Evolutionary conservation across 306 rosid species (phyloP).

Genomic region (Trifolium pratense): DNA sequence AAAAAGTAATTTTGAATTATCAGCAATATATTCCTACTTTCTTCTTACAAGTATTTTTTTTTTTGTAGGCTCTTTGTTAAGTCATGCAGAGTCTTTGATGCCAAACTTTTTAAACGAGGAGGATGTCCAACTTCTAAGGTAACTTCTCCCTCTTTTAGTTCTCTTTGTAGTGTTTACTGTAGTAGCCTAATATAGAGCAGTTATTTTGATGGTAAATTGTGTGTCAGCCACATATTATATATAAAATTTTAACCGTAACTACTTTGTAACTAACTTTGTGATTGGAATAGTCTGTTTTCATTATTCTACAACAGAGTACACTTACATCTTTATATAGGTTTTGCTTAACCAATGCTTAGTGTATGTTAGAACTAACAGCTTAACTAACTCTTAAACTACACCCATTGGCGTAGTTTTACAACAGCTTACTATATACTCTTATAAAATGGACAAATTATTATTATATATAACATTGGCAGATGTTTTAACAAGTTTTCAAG

Average conservation of each 20-base stretch:
- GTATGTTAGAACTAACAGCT: no score
- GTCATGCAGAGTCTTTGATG: constrained; percentile 93
- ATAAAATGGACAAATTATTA: background rate
- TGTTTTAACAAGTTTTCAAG: constrained; percentile 28
- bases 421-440: no score
- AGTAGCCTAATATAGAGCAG: constrained; percentile 36
- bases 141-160: constrained; percentile 27
- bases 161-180: constrained; percentile 30
- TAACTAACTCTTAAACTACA: no score
- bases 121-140: constrained; percentile 93
- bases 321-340: no score
- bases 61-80: constrained; percentile 85
- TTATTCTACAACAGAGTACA: no score
- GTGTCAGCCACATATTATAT: constrained; percentile 1
- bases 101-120: constrained; percentile 79
- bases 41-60: constrained; percentile 45
- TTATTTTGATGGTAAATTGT: constrained; percentile 14
- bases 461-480: background rate
- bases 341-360: no score
- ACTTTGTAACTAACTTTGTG: no score
- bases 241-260: no score
- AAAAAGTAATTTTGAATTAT: constrained; percentile 16
- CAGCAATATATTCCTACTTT: constrained; percentile 35
- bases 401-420: no score
- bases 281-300: no score